Base-by-base conservation (phyloP, 139 green algal species). In the Bryopsis sp. region DNA sequence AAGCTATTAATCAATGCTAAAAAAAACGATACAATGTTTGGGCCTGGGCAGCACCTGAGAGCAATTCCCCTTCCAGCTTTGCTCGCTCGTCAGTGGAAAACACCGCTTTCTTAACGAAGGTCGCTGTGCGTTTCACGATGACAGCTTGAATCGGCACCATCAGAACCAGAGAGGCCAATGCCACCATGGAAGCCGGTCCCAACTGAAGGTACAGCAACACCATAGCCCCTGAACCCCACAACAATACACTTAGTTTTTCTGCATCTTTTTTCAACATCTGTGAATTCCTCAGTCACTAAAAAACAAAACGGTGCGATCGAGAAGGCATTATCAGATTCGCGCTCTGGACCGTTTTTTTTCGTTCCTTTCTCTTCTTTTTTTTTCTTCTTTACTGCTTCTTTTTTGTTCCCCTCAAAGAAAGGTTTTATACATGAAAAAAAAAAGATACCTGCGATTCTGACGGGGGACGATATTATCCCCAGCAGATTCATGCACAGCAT, bases 51-150 rank as follows among this genome's bases (percentile, higher is more conserved):
- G 11, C 31, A 80, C 79, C 79, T 73, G 63, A 68, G 19, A 90
- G 48, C 36, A 90, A 72, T 71, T 91, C 85, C 0, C 64, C 48
- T 50, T 89, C 85, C 67, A 89, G 76, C 76, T 86, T 88, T 3
- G 77, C 76, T 28, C 85, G 76, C 38, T 88, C 80, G 60, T 91
- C 85, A 1, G 78, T 81, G 60, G 75, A 66, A 2, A 2, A 19
- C 35, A 90, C 70, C 0, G 80, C 78, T 11, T 71, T 39, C 36
- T 70, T 72, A 58, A 77, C 58, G 37, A 70, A 68, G 29, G 32
- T 66, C 32, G 38, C 60, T 2, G 31, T 47, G 1, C 32, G 5
- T 22, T 47, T 24, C 35, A 76, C 67, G 15, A 81, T 38, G n/a
- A 33, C 15, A 2, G 50, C 35, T 43, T 85, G 78, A 54, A 74